Conservation (phyloP, 2,329 filamentous ascomycete genomes). For the Malbranchea cinnamomea region DNA sequence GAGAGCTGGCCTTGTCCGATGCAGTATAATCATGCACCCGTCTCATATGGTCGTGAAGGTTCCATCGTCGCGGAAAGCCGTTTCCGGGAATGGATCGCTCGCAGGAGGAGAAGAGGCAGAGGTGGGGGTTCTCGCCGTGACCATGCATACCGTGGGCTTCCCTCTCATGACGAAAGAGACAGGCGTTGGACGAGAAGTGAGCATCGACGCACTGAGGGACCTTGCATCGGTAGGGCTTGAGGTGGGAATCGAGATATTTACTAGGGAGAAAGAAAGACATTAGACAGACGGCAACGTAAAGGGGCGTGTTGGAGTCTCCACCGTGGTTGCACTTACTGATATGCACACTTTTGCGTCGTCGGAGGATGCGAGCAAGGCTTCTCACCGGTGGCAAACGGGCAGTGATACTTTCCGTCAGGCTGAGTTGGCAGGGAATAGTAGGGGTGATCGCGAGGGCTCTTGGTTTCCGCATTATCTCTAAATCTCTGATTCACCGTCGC, state of each 20-base stretch:
- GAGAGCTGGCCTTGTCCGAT: slow-evolving; percentile 28
- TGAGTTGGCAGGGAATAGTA: slow-evolving; percentile 29
- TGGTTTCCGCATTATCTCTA: slow-evolving; percentile 24
- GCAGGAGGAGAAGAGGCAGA: slow-evolving; percentile 77
- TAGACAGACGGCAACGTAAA: too few species aligned
- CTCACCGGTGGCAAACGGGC: slow-evolving; percentile 59
- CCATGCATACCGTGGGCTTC: slow-evolving; percentile 94
- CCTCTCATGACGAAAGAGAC: slow-evolving; percentile 83
- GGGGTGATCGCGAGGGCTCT: slow-evolving; percentile 27
- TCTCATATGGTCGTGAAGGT: slow-evolving; percentile 93
- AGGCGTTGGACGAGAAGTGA: slow-evolving; percentile 88
- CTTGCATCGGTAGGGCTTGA: slow-evolving; percentile 96
- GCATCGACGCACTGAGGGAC: slow-evolving; percentile 66
- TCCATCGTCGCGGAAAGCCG: slow-evolving; percentile 91
- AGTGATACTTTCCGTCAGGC: slow-evolving; percentile 75
- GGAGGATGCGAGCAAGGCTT: slow-evolving; percentile 74
- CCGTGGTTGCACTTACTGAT: slow-evolving; percentile 76
- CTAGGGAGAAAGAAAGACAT: too few species aligned
- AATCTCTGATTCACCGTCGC: slow-evolving; percentile 16
- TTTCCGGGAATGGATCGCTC: slow-evolving; percentile 69
- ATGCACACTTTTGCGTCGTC: slow-evolving; percentile 97
- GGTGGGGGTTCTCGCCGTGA: slow-evolving; percentile 80
- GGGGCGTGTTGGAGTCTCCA: too few species aligned
- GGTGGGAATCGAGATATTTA: slow-evolving; percentile 93
- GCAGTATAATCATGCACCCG: slow-evolving; percentile 58